phyloP scores from a whole-genome alignment of 257 asterid genomes.

The Verbena officinalis region DNA sequence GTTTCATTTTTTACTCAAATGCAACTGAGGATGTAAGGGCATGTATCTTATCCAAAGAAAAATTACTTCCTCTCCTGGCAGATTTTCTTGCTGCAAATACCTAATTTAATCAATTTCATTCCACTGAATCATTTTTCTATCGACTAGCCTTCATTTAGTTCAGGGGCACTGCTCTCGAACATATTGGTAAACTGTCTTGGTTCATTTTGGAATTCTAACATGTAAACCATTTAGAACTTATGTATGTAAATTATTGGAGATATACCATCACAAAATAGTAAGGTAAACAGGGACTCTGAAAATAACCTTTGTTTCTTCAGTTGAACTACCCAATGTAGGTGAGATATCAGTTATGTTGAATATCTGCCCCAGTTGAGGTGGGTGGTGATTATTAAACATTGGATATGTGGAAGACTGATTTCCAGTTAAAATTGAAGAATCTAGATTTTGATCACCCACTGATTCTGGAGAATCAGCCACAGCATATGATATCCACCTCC shows the following conservation, averaged over 20 bases:
- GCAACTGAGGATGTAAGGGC: too few species aligned
- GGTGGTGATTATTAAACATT: constrained; percentile 35
- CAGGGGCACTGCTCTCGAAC: background rate
- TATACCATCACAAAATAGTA: constrained; percentile 8
- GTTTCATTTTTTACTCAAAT: background rate
- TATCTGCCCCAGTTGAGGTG: constrained; percentile 45
- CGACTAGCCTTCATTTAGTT: constrained; percentile 6
- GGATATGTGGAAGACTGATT: constrained; percentile 43
- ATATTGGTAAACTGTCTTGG: constrained; percentile 1
- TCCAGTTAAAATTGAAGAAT: constrained; percentile 47
- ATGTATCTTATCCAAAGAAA: constrained; percentile 11
- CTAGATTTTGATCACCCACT: constrained; percentile 43
- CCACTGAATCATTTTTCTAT: constrained; percentile 3
- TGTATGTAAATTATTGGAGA: background rate
- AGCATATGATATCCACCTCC: constrained; percentile 55
- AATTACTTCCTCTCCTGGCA: background rate
- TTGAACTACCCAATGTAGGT: constrained; percentile 78
- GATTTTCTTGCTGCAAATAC: constrained; percentile 19
- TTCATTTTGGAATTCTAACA: constrained; percentile 28
- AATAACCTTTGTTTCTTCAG: constrained; percentile 87
- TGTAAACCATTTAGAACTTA: constrained; percentile 1
- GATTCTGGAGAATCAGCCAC: constrained; percentile 66
- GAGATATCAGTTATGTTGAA: constrained; percentile 76
- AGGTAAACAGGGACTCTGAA: constrained; percentile 13
- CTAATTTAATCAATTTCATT: constrained; percentile 16